These are phyloP conservation scores for Yamadazyma kitorensis DNA, from an alignment of 805 yeast species.

Conservation along the genomic window DNA sequence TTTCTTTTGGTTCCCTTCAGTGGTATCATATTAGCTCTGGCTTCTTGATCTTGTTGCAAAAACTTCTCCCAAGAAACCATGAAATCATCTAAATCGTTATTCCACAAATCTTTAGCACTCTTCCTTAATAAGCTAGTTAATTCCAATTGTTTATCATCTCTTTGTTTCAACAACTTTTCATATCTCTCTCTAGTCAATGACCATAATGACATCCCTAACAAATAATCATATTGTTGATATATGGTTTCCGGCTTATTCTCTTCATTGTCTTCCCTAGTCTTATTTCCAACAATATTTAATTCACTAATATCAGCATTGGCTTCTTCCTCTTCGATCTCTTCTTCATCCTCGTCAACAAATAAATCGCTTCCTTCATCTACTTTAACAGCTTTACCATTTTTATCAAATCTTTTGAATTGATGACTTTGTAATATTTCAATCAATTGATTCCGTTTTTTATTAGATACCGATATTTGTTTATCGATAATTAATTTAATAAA, in stretches of 20 bases:
- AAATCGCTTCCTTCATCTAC: slow-evolving; percentile 28
- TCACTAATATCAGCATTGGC: slow-evolving; percentile 34
- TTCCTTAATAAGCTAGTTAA: slow-evolving; percentile 61
- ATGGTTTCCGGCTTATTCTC: slow-evolving; percentile 52
- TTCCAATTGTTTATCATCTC: slow-evolving; percentile 69
- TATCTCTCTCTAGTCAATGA: slow-evolving; percentile 88
- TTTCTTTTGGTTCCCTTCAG: slow-evolving; percentile 43
- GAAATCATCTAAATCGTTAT: slow-evolving; percentile 74
- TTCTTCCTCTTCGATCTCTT: slow-evolving; percentile 43
- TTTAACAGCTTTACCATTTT: slow-evolving; percentile 61
- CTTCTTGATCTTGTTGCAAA: slow-evolving; percentile 60
- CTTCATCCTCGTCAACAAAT: slow-evolving; percentile 37
- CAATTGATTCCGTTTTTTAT: slow-evolving; percentile 65
- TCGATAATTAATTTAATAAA: slow-evolving; percentile 90
- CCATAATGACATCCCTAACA: slow-evolving; percentile 92
- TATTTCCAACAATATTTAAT: slow-evolving; percentile 24
- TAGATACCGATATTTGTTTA: slow-evolving; percentile 62
- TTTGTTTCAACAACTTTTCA: slow-evolving; percentile 71
- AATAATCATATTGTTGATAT: slow-evolving; percentile 74
- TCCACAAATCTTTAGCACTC: slow-evolving; percentile 88
- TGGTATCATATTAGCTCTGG: slow-evolving; percentile 50
- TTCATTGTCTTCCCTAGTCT: slow-evolving; percentile 28
- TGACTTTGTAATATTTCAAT: slow-evolving; percentile 58
- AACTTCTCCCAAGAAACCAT: slow-evolving; percentile 63
- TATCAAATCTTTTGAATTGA: slow-evolving; percentile 76